phyloP scores from a whole-genome alignment of 73 alveolate species.

The Paramecium octaurelia region DNA sequence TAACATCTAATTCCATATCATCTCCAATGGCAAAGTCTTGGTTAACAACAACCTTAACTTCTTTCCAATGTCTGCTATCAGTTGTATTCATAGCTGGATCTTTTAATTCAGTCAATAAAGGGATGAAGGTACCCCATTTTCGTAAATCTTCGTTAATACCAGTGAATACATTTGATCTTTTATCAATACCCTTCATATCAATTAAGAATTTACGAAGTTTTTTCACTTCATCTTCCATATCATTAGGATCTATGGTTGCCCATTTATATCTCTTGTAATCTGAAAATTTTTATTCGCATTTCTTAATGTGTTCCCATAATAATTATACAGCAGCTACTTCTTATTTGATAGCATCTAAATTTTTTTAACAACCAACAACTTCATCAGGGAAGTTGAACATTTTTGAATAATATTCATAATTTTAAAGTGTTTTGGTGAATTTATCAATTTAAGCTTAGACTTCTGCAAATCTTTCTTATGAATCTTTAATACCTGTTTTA shows the following conservation, averaged over 20 bases:
- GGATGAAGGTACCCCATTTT: conserved; percentile 74
- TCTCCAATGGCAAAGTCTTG: conserved; percentile 83
- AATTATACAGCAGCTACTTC: conserved; percentile 87
- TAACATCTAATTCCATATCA: conserved; percentile 79
- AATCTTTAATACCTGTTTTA: conserved; percentile 90
- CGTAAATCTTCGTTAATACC: conserved; percentile 88
- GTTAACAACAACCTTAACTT: conserved; percentile 72
- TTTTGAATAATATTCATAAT: conserved; percentile 82
- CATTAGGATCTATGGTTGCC: conserved; percentile 94
- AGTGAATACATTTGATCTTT: conserved; percentile 90
- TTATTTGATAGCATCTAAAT: conserved; percentile 84
- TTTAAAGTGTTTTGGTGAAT: conserved; percentile 80
- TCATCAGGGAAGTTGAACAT: conserved; percentile 97
- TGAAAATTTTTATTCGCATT: conserved; percentile 79
- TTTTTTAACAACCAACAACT: conserved; percentile 84
- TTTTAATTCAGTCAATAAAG: conserved; percentile 83
- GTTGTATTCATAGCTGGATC: conserved; percentile 81
- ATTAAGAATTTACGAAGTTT: conserved; percentile 76
- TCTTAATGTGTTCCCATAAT: conserved; percentile 93
- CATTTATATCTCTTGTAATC: conserved; percentile 90
- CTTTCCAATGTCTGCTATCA: conserved; percentile 89
- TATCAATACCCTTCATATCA: conserved; percentile 91
- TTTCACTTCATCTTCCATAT: conserved; percentile 97
- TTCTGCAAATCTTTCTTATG: conserved; percentile 76
- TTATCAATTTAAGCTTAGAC: conserved; percentile 78